Evolutionary conservation across 805 yeast species (phyloP).

Genomic region (Metschnikowia lunata): DNA sequence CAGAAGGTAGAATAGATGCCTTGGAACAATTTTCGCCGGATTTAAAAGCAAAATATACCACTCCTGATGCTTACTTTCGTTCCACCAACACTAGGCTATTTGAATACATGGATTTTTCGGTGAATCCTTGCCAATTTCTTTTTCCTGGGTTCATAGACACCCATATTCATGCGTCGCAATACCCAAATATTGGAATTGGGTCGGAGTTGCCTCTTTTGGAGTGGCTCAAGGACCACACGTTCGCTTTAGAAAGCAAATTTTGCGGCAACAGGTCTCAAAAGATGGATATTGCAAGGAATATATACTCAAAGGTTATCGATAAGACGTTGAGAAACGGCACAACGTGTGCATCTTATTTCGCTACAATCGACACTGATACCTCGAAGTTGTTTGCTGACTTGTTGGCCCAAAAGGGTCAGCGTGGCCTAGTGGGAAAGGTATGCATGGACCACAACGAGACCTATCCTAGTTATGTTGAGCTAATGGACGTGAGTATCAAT

Average conservation of each 20-base stretch:
- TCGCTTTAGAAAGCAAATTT: constrained; percentile 78
- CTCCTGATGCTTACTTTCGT: constrained; percentile 20
- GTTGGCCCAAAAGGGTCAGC: constrained; percentile 64
- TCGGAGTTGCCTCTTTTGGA: constrained; percentile 81
- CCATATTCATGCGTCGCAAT: constrained; percentile 44
- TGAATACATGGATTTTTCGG: constrained; percentile 25
- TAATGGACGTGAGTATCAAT: constrained; percentile 47
- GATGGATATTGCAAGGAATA: constrained; percentile 47
- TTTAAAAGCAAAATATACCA: constrained; percentile 6
- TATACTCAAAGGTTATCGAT: constrained; percentile 63
- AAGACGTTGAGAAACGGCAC: constrained; percentile 79
- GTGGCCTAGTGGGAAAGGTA: constrained; percentile 88
- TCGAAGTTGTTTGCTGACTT: constrained; percentile 73
- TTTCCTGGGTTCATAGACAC: constrained; percentile 50
- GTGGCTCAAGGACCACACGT: constrained; percentile 86
- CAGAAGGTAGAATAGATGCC: constrained; percentile 49
- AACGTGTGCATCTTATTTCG: constrained; percentile 87
- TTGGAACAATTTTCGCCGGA: constrained; percentile 18
- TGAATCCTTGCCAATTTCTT: constrained; percentile 49
- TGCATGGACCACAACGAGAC: constrained; percentile 82
- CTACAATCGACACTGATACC: constrained; percentile 73
- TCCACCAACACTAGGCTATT: neutral
- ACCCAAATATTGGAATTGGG: constrained; percentile 54
- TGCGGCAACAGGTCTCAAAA: constrained; percentile 29
- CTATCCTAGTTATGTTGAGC: constrained; percentile 66